phyloP scores from a whole-genome alignment of 2,329 filamentous ascomycete genomes.

The Metarhizium sp. region DNA sequence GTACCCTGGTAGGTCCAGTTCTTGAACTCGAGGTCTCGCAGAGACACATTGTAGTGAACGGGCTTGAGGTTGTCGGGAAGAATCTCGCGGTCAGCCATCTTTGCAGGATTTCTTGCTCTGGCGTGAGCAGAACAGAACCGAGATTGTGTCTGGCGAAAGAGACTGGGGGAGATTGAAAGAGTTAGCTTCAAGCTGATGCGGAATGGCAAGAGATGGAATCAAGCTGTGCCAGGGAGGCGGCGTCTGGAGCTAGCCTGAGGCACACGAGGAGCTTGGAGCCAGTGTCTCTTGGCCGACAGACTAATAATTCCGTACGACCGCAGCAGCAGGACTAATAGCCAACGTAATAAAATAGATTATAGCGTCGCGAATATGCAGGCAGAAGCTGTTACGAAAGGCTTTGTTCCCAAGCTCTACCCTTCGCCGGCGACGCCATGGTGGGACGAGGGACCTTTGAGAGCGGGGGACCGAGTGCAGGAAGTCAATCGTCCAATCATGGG shows the following conservation, averaged over 20 bases:
- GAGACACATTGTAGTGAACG: constrained; percentile 72
- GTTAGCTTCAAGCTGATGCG: not conserved
- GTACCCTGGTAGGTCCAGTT: constrained; percentile 72
- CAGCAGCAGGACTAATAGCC: not conserved
- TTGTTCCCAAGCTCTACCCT: not conserved
- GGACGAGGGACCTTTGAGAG: not conserved
- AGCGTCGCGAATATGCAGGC: not conserved
- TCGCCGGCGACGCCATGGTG: not conserved
- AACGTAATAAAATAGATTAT: not conserved
- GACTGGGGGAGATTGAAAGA: constrained; percentile 8
- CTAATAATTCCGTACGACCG: not conserved
- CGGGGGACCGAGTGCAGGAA: not conserved
- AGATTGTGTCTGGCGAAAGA: constrained; percentile 16
- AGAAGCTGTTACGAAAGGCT: not conserved
- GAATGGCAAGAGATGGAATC: not conserved
- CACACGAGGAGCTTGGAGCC: not conserved
- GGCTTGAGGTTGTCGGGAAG: constrained; percentile 64
- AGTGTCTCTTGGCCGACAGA: not conserved
- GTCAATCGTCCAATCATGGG: not conserved
- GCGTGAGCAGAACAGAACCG: constrained; percentile 27
- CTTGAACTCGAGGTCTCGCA: constrained; percentile 71
- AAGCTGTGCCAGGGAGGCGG: not conserved
- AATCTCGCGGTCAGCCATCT: constrained; percentile 52
- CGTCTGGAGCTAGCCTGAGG: not conserved
- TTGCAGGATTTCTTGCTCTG: constrained; percentile 21